Evolutionary conservation across 1,139 yeast genomes (phyloP), one percentile per base, ranked within the genome.

Genomic region (Debaryomyces fabryi): DNA sequence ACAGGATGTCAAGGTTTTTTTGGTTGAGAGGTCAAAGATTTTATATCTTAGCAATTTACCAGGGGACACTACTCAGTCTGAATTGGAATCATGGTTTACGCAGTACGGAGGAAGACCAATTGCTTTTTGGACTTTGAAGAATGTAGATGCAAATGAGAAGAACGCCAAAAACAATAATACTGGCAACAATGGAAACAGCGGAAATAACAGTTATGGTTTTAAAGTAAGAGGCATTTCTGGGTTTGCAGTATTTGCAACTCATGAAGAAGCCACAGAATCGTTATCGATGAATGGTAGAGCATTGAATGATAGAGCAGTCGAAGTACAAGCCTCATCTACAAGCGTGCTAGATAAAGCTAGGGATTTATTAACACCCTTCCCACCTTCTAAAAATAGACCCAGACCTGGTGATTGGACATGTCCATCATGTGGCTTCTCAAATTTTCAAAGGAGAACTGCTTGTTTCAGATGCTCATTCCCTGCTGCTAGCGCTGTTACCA

Each of bases 331-430:
- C 1, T 89, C 96, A 1, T 85, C 95, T 36, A 79, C 85, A 2
- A 71, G 79, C 38, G 88, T 92, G 1, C 72, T 92, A 48, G 96
- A 89, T 56, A 79, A 83, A 51, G 97, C 97, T 0, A 85, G 83
- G 55, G 96, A 87, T 37, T 79, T 91, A 45, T 72, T 92, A 49
- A 78, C 89, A 0, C 89, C 96, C 8, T 91, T 92, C 67, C 96
- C 97, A 12, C 85, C 91, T 23, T 85, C 89, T 44, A 91, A 91
- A 60, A 91, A 91, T 65, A 79, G 96, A 58, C 96, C 97, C 21
- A 78, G 98, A 61, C 97, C 97, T 0, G 98, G 98, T 21, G 98
- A 92, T 63, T 92, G 98, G 98, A 88, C 89, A 6, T 92, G 98
- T 68, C 96, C 97, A 15, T 85, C 93, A 6, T 92, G 98, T 73